phyloP scores from a whole-genome alignment of 1,284 basidiomycete species.

The Clitocybe nebularis region DNA sequence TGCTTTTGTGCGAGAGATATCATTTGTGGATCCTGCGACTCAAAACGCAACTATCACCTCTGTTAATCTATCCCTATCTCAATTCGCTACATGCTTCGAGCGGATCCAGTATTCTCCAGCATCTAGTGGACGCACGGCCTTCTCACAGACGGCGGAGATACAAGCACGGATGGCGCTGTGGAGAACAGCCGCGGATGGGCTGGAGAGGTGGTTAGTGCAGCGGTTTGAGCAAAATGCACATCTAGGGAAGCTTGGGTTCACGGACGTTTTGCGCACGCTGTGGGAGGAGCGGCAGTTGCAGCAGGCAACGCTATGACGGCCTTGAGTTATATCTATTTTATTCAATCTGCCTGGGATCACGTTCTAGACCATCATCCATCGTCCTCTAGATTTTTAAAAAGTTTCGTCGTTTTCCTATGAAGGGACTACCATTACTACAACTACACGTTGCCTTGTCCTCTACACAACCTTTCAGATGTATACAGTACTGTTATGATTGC shows the following conservation, averaged over 20 bases:
- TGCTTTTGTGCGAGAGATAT: slow-evolving; percentile 91
- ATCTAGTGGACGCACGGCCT: slow-evolving; percentile 57
- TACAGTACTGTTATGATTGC: slow-evolving; percentile 8
- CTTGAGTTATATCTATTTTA: slow-evolving; percentile 5
- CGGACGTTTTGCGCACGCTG: slow-evolving; percentile 75
- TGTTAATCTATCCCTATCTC: slow-evolving; percentile 86
- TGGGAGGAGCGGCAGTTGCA: slow-evolving; percentile 55
- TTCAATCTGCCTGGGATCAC: slow-evolving; percentile 4
- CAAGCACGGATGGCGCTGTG: slow-evolving; percentile 77
- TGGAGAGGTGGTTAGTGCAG: slow-evolving; percentile 81
- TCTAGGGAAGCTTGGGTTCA: slow-evolving; percentile 81
- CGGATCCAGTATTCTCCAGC: slow-evolving; percentile 82
- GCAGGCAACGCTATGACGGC: slow-evolving; percentile 15
- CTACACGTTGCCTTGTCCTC: slow-evolving; percentile 1
- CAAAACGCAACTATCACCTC: slow-evolving; percentile 82
- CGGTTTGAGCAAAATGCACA: slow-evolving; percentile 88
- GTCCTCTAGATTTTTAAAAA: slow-evolving; percentile 15
- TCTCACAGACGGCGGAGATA: slow-evolving; percentile 81
- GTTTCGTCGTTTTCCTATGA: slow-evolving; percentile 2
- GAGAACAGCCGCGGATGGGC: slow-evolving; percentile 71
- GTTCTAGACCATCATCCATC: slow-evolving; percentile 5
- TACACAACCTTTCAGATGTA: slow-evolving; percentile 10
- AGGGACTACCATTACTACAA: slow-evolving; percentile 7
- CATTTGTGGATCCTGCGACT: slow-evolving; percentile 81
- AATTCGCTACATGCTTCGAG: slow-evolving; percentile 88